These are phyloP conservation scores for Fusarium circinatum DNA, from an alignment of 2,329 filamentous ascomycete genomes.

Conservation along the genomic window DNA sequence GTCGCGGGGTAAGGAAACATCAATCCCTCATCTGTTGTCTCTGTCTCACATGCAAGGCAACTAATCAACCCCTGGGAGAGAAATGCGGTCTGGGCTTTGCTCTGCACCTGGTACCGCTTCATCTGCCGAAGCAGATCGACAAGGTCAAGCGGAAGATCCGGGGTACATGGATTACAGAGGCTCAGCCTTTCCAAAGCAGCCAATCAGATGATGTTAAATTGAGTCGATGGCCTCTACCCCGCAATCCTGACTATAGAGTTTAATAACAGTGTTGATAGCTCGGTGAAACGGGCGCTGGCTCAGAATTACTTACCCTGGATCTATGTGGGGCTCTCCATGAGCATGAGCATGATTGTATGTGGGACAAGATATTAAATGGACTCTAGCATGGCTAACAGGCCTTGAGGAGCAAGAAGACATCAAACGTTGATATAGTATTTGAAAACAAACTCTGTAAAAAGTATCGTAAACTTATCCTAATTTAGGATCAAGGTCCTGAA, in stretches of 20 bases:
- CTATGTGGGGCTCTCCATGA: background rate
- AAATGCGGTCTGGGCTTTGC: background rate
- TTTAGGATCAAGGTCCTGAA: too few species aligned
- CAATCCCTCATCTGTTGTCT: background rate
- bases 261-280: background rate
- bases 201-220: background rate
- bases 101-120: background rate
- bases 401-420: background rate
- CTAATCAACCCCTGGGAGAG: background rate
- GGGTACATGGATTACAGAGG: background rate
- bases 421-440: rapidly evolving
- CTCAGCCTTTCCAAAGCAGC: background rate
- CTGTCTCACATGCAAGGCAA: background rate
- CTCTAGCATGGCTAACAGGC: background rate
- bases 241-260: background rate
- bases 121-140: background rate
- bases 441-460: too few species aligned
- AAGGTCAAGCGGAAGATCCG: background rate
- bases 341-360: background rate
- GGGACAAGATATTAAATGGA: background rate
- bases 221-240: background rate
- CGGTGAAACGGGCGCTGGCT: background rate
- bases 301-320: background rate
- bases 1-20: background rate
- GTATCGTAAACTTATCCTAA: too few species aligned